These are phyloP conservation scores for Nicotiana otophora DNA, from an alignment of 257 asterid genomes.

Conservation along the genomic window DNA sequence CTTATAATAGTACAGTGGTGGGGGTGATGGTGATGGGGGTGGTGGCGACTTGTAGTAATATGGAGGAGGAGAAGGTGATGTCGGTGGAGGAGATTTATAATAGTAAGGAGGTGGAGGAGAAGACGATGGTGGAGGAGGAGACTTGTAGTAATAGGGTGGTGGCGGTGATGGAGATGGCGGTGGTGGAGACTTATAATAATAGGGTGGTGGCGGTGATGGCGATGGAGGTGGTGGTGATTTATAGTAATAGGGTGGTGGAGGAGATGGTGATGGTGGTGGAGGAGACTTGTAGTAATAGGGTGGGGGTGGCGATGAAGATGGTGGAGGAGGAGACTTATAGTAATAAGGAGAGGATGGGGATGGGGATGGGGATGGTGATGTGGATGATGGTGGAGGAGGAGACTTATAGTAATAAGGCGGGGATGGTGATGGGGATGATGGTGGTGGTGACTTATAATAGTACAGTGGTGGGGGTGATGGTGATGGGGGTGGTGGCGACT, in stretches of 20 bases:
- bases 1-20: no score
- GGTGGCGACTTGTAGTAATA: no score
- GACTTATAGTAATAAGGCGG: neutral
- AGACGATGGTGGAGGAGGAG: no score
- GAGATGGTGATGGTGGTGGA: neutral
- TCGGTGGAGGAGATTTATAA: no score
- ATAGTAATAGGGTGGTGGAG: no score
- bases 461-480: neutral
- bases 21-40: no score
- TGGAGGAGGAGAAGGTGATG: no score
- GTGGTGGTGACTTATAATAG: neutral
- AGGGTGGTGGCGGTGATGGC: neutral
- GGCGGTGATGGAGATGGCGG: neutral
- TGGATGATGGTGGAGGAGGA: neutral
- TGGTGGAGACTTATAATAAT: neutral
- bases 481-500: neutral
- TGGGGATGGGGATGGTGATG: neutral
- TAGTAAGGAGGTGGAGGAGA: no score
- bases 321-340: neutral
- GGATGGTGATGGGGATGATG: neutral
- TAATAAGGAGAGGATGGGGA: no score
- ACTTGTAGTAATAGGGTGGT: no score
- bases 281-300: neutral
- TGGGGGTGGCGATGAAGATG: neutral
- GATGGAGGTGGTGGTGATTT: no score